Conservation (phyloP, 352 stramenopile genomes). For the Peronospora tabacina region DNA sequence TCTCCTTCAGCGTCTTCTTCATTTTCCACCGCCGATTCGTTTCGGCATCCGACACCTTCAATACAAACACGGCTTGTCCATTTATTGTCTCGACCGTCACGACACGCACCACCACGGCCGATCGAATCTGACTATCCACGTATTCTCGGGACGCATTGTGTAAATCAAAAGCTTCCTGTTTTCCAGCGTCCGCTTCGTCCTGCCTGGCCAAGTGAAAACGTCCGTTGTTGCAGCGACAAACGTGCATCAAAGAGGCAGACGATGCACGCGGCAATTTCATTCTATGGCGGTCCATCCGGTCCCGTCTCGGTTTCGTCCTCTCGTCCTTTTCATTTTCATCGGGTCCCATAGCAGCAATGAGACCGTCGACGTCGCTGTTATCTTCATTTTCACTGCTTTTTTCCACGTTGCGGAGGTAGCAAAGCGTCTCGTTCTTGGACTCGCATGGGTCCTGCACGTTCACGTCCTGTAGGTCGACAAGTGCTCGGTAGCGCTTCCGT, state of each 20-base stretch:
- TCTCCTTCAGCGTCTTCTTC: conserved; percentile 51
- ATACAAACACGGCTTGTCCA: conserved; percentile 28
- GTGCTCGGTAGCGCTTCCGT: conserved; percentile 25
- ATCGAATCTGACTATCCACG: conserved; percentile 40
- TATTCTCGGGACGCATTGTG: conserved; percentile 37
- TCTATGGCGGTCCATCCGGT: conserved; percentile 17
- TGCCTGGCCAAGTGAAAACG: conserved; percentile 11
- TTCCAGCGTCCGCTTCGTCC: conserved; percentile 2
- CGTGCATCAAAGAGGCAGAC: conserved; percentile 18
- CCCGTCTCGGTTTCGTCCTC: conserved; percentile 27
- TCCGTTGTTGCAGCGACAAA: conserved; percentile 22
- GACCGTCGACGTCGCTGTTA: conserved; percentile 29
- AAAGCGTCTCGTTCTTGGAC: conserved; percentile 8
- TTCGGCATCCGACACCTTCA: conserved; percentile 49
- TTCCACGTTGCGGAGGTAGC: conserved; percentile 15
- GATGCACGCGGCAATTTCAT: conserved; percentile 20
- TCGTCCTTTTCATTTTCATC: conserved; percentile 8
- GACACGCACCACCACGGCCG: conserved; percentile 38
- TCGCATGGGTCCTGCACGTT: conserved; percentile 12
- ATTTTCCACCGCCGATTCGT: conserved; percentile 51
- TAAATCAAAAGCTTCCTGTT: conserved; percentile 18
- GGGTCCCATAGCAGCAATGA: conserved; percentile 33
- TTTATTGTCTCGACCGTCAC: conserved; percentile 34
- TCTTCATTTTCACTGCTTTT: conserved; percentile 21
- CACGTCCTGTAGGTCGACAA: conserved; percentile 11